These are phyloP conservation scores for Spiraea crenata DNA, from an alignment of 331 rosid species.

Conservation along the genomic window DNA sequence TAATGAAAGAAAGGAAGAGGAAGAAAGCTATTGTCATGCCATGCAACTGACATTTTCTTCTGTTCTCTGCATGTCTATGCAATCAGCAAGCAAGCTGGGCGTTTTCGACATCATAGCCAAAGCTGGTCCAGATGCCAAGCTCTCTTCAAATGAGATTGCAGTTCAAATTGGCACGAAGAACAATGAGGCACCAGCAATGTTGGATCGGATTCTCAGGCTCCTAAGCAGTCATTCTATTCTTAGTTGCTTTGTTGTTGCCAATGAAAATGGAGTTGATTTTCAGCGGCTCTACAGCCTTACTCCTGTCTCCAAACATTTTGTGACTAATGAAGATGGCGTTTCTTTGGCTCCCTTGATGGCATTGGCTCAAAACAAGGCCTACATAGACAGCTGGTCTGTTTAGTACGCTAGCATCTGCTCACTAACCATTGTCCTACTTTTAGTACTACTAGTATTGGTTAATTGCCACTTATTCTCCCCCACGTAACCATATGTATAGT, in stretches of 20 bases:
- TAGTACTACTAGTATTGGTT: neutral
- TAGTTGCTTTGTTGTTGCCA: conserved; percentile 12
- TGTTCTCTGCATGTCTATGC: conserved; percentile 30
- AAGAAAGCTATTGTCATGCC: conserved; percentile 32
- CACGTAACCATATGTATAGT: too few relatives aligned
- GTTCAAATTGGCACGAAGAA: conserved; percentile 23
- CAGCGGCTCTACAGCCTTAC: conserved; percentile 31
- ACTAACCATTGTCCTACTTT: neutral
- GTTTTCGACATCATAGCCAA: conserved; percentile 43
- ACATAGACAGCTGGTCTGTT: conserved; percentile 21
- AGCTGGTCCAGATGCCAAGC: conserved; percentile 23
- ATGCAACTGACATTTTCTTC: conserved; percentile 14
- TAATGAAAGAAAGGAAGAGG: conserved; percentile 11
- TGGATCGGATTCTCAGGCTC: conserved; percentile 32
- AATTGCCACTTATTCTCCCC: neutral
- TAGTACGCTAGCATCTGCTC: neutral
- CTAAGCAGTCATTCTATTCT: conserved; percentile 31
- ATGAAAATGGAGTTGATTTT: conserved; percentile 5
- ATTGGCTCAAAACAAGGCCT: conserved; percentile 29
- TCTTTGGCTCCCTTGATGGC: conserved; percentile 30
- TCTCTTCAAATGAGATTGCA: conserved; percentile 37
- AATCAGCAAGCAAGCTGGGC: conserved; percentile 36
- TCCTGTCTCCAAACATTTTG: conserved; percentile 31
- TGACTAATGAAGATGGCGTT: conserved; percentile 27
- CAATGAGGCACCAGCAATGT: conserved; percentile 30